Evolutionary conservation across 2,329 filamentous ascomycete genomes (phyloP), one percentile per base, ranked within the genome.

Genomic region (Madurella mycetomatis): DNA sequence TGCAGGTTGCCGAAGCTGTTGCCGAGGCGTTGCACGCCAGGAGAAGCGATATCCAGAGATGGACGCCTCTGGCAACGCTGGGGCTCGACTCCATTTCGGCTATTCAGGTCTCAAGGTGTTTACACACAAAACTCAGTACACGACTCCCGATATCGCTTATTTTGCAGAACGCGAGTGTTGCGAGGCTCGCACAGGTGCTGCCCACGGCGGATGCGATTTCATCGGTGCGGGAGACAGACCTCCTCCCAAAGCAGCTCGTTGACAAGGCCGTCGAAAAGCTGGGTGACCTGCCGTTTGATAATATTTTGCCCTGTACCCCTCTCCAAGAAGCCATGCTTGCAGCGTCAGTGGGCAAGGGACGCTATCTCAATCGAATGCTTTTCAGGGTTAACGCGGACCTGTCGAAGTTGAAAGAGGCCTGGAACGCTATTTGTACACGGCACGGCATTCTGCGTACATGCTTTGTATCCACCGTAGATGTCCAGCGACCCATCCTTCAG

Each of bases 261-360:
- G 59, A 64, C 12, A 56, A 61, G 32, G 59, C 78, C 7, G 63
- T 59, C 25, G 52, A 66, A 5, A 62, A 60, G 0, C 72, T 80
- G 51, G 43, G 60, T 4, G 15, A 55, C 4, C 56, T 67, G 2
- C 67, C 68, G 0, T 66, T 68, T 2, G 70, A 79, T 31, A 75
- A 73, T 1, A 76, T 95, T 9, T 71, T 92, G 5, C 91, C 91
- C 1, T 96, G 92, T 66, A 95, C 90, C 1, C 88, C 91, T 1
- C 73, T 96, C 0, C 92, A 96, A 67, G 88, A 95, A 72, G 87
- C 86, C 1, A 96, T 96, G 90, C 75, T 96, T 0, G 85, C 84
- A 2, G 80, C 82, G 9, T 63, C 74, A 58, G 69, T 69, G 1
- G 67, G 72, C 11, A 70, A 71, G 4, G 55, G 47, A 1, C 76